Evolutionary conservation across 2,329 filamentous ascomycete genomes (phyloP), one percentile per base, ranked within the genome.

Genomic region (Orbilia quercus): DNA sequence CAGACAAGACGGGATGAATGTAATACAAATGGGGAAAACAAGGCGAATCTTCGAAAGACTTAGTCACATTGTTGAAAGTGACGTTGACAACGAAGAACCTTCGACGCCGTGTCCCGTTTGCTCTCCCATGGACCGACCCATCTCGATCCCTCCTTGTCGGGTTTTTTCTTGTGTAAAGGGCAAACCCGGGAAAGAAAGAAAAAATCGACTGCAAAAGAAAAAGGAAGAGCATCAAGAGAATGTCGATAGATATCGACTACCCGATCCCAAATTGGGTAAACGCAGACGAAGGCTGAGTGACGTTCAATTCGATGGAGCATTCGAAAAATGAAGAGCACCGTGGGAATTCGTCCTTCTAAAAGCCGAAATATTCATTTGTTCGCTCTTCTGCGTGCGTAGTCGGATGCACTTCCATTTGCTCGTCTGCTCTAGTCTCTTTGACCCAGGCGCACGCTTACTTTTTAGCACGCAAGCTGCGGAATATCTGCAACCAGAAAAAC

Each of bases 21-120:
- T 73, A 45, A 73, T 73, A 73, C 60, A 58, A 45, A 59, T 51
- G 67, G 59, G 28, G 58, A 62, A 72, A 73, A 73, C 69, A 66
- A 51, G 69, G 69, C 69, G 69, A 55, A 38, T 23, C 65, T 63
- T 62, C 34, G 38, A 42, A 38, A 31, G 44, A 51, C n/a, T 72
- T 72, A 64, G 66, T 72, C 66, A 72, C 63, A 59, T 44, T 31
- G 28, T 31, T 48, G 36, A 47, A 66, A 54, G 69, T 73, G 69
- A 73, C 69, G 60, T 73, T 73, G 60, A 73, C 69, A 73, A 42
- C 69, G 42, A 55, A 55, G 60, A 57, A 59, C 47, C 48, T 64
- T 57, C 59, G 42, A 62, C 50, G 45, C 48, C 36, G 44, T 59
- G 47, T 66, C 57, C 54, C 44, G 47, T 42, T 54, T 55, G 54